Conservation (phyloP, 306 rosid species). For the Cucurbita moschata region DNA sequence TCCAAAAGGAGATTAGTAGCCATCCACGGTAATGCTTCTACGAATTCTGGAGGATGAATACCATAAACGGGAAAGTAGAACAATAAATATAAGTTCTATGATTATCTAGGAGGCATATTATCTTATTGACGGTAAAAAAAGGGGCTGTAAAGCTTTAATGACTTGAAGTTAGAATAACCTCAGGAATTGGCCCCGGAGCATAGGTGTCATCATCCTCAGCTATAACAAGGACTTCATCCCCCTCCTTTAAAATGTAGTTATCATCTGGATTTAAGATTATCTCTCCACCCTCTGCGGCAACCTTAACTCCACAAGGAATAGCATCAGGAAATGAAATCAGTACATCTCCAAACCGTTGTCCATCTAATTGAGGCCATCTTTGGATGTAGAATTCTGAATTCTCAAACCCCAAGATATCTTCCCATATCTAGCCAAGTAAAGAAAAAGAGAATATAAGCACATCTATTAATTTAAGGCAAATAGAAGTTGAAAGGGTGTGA, state of each 20-base stretch:
- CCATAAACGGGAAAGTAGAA: slow-evolving; percentile 3
- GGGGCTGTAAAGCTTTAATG: slow-evolving; percentile 10
- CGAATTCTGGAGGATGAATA: background rate
- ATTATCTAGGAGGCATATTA: background rate
- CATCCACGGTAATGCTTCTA: background rate
- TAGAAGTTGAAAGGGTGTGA: background rate
- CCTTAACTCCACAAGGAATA: slow-evolving; percentile 88
- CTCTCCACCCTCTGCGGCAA: slow-evolving; percentile 74
- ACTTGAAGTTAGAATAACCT: slow-evolving; percentile 33
- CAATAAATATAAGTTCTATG: background rate
- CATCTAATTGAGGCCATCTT: slow-evolving; percentile 80
- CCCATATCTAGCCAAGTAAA: slow-evolving; percentile 77
- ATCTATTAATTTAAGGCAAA: background rate
- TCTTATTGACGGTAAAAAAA: background rate
- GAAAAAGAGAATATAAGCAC: background rate
- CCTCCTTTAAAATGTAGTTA: slow-evolving; percentile 55
- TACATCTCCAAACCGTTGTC: slow-evolving; percentile 47
- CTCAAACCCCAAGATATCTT: slow-evolving; percentile 95
- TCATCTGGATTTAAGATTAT: slow-evolving; percentile 82
- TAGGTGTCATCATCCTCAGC: slow-evolving; percentile 98
- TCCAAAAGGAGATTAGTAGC: background rate
- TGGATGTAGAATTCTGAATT: slow-evolving; percentile 95
- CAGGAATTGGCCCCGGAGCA: slow-evolving; percentile 62
- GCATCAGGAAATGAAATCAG: slow-evolving; percentile 91
- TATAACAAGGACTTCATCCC: slow-evolving; percentile 92